phyloP scores from a whole-genome alignment of 2,329 filamentous ascomycete species.

The Botryotinia narcissicola region DNA sequence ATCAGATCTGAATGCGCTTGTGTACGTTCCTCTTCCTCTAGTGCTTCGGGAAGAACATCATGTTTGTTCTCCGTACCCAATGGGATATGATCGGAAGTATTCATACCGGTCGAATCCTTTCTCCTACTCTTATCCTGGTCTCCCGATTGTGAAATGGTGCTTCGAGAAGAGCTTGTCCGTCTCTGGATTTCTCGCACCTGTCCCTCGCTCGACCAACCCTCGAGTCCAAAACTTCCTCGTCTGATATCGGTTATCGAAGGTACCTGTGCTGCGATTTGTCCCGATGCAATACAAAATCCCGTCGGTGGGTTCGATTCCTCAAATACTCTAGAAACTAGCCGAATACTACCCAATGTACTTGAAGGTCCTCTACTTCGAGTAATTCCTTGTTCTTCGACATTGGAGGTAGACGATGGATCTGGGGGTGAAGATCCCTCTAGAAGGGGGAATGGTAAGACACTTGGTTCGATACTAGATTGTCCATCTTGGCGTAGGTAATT shows the following conservation, averaged over 20 bases:
- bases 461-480: constrained; percentile 18
- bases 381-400: constrained; percentile 20
- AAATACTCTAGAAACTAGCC: constrained; percentile 41
- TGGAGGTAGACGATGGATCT: constrained; percentile 1
- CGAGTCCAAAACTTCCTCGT: constrained; percentile 35
- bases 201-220: constrained; percentile 37
- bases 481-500: neutral
- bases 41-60: constrained; percentile 29
- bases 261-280: constrained; percentile 42
- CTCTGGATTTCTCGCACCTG: constrained; percentile 36
- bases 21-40: constrained; percentile 25
- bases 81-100: constrained; percentile 18
- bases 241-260: constrained; percentile 37
- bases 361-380: constrained; percentile 25
- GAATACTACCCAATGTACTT: constrained; percentile 32
- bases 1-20: neutral
- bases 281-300: constrained; percentile 49
- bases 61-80: constrained; percentile 24
- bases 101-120: constrained; percentile 22
- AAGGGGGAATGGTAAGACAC: constrained; percentile 26
- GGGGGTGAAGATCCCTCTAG: constrained; percentile 9
- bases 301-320: constrained; percentile 47
- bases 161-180: constrained; percentile 29
- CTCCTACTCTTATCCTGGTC: constrained; percentile 21
- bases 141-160: constrained; percentile 27